These are phyloP conservation scores for Colletotrichum lupini DNA, from an alignment of 2,329 filamentous ascomycete species.

Conservation along the genomic window DNA sequence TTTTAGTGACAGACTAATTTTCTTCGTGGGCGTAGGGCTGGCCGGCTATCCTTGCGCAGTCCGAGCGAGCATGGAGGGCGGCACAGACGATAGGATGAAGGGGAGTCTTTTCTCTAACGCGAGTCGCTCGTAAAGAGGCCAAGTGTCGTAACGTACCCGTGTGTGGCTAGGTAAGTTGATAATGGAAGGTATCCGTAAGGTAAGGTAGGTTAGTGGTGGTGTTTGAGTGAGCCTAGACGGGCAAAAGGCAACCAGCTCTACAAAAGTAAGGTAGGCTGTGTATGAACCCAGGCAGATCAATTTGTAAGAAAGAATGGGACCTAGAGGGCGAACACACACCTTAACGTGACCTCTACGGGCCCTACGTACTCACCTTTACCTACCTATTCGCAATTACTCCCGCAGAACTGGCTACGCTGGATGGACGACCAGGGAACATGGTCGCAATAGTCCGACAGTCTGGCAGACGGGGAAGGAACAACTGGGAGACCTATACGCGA, in stretches of 20 bases:
- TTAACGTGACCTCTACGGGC: conserved; percentile 1
- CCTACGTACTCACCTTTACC: too few relatives aligned
- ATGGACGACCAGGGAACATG: not conserved
- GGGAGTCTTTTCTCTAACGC: not conserved
- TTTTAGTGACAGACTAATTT: not conserved
- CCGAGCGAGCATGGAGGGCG: not conserved
- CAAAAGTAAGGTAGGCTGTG: too few relatives aligned
- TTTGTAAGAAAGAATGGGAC: conserved; percentile 1
- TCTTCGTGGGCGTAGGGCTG: not conserved
- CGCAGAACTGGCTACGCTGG: not conserved
- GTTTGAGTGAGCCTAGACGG: not conserved
- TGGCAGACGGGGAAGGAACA: not conserved
- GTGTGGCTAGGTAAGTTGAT: too few relatives aligned
- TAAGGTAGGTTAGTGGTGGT: too few relatives aligned
- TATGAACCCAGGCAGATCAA: not conserved
- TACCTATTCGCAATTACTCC: not conserved
- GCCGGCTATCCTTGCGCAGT: conserved; percentile 3
- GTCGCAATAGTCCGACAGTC: not conserved
- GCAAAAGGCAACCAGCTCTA: not conserved
- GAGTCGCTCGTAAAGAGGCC: not conserved
- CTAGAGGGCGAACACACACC: conserved; percentile 12
- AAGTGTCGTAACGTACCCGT: not conserved
- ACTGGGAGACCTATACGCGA: not conserved
- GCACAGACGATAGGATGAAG: conserved; percentile 5
- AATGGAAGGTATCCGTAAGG: too few relatives aligned